phyloP scores from a whole-genome alignment of 345 rosid genomes.

The Physaria fendleri region DNA sequence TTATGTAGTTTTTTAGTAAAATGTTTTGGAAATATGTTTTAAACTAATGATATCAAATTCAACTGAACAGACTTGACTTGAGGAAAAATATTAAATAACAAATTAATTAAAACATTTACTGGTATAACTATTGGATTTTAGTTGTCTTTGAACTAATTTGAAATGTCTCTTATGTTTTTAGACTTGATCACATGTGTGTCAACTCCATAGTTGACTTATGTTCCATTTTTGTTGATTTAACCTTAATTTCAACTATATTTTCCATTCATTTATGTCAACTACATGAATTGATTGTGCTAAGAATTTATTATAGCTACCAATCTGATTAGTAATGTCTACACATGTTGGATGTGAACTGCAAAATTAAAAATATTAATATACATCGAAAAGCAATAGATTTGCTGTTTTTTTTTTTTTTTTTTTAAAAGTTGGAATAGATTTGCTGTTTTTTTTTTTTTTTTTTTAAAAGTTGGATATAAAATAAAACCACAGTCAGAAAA shows the following conservation, averaged over 20 bases:
- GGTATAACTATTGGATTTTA: slow-evolving; percentile 9
- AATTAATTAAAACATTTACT: not conserved
- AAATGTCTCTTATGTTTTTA: slow-evolving; percentile 8
- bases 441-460: too few relatives aligned
- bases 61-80: not conserved
- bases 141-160: slow-evolving; percentile 15
- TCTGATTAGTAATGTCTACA: not conserved
- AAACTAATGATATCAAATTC: not conserved
- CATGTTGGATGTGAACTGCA: not conserved
- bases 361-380: not conserved
- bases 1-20: not conserved
- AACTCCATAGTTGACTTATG: not conserved
- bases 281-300: not conserved
- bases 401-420: too few relatives aligned
- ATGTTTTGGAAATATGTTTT: not conserved
- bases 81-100: not conserved
- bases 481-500: too few relatives aligned
- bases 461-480: too few relatives aligned
- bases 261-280: too few relatives aligned
- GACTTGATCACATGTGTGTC: slow-evolving; percentile 1
- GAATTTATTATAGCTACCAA: not conserved
- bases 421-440: too few relatives aligned
- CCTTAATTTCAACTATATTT: not conserved
- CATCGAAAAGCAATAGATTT: not conserved
- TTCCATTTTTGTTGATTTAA: not conserved